Conservation (phyloP, 2,329 filamentous ascomycete species). For the Thermomyces lanuginosus region DNA sequence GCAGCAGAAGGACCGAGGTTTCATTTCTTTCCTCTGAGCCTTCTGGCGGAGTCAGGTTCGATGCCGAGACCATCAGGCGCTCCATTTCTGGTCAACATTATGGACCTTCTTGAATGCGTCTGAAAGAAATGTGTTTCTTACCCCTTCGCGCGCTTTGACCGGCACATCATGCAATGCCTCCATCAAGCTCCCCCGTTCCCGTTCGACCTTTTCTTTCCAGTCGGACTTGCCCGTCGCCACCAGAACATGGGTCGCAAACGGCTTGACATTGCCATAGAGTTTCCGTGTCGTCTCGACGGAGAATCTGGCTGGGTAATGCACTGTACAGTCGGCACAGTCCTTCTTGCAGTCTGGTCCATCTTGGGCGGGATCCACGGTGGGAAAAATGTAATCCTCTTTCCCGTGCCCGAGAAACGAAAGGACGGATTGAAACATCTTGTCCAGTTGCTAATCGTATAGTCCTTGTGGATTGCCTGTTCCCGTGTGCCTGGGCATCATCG, state of each 20-base stretch:
- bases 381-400: conserved; percentile 17
- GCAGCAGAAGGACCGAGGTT: conserved; percentile 63
- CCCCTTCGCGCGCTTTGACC: conserved; percentile 49
- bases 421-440: no score
- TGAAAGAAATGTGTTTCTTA: conserved; percentile 23
- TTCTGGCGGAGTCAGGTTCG: conserved; percentile 15
- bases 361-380: conserved; percentile 16
- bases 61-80: conserved; percentile 22
- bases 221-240: conserved; percentile 24
- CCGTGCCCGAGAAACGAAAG: conserved; percentile 10
- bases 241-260: conserved; percentile 20
- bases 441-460: no score
- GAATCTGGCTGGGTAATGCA: conserved; percentile 19
- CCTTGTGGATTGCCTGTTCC: no score
- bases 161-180: conserved; percentile 29
- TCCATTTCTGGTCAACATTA: conserved; percentile 5
- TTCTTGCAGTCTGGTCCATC: conserved; percentile 21
- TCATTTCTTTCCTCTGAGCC: conserved; percentile 20
- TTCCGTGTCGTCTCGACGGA: conserved; percentile 17
- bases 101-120: no score
- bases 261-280: conserved; percentile 22
- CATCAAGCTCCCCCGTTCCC: conserved; percentile 36
- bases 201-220: conserved; percentile 20
- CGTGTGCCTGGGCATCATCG: no score
- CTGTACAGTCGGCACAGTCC: conserved; percentile 24